Evolutionary conservation across 2,329 filamentous ascomycete genomes (phyloP).

Genomic region (Fusarium anthophilum): DNA sequence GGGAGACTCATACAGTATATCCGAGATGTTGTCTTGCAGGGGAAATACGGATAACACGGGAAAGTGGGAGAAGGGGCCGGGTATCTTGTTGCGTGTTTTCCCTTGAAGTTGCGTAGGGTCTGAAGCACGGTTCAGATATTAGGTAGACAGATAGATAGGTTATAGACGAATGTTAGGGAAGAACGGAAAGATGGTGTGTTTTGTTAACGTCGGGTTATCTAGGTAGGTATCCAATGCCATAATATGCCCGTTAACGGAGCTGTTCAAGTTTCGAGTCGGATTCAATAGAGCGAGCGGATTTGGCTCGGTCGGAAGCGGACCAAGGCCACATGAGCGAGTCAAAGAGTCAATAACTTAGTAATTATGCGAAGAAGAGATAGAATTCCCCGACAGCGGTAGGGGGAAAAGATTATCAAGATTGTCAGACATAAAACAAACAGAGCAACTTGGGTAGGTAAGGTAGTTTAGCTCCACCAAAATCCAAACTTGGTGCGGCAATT

Average conservation of each 20-base stretch:
- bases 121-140: background rate
- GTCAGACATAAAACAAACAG: constrained; percentile 21
- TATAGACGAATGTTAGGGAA: background rate
- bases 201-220: constrained; percentile 5
- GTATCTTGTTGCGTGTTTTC: constrained; percentile 7
- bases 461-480: constrained; percentile 20
- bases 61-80: constrained; percentile 25
- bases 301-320: constrained; percentile 33
- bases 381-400: background rate
- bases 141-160: background rate
- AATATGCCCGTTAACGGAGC: constrained; percentile 41
- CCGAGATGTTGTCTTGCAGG: constrained; percentile 27
- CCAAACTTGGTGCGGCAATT: constrained; percentile 33
- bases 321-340: background rate
- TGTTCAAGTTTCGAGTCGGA: constrained; percentile 26
- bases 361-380: background rate
- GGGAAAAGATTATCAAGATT: constrained; percentile 31
- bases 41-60: constrained; percentile 23
- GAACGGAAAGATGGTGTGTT: constrained; percentile 5
- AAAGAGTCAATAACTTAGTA: background rate
- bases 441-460: background rate
- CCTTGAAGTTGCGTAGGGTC: background rate
- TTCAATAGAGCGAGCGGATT: constrained; percentile 31
- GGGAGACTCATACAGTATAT: constrained; percentile 46
- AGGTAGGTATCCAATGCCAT: background rate